Conservation (phyloP, 2,329 filamentous ascomycete genomes). For the Aureobasidium zeae region DNA sequence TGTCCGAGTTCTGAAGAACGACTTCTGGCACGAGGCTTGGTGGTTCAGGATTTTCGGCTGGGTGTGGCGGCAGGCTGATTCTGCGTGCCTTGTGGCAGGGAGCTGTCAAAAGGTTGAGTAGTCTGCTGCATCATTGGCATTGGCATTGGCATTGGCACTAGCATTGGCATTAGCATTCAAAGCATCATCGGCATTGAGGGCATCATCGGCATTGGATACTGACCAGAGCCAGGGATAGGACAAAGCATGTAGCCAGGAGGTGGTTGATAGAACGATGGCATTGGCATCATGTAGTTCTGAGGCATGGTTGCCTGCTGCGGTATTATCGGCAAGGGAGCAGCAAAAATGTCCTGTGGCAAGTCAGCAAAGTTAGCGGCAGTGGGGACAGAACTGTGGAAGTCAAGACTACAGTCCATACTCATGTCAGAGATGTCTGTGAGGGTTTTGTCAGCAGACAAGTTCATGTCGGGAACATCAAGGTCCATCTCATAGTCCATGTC, state of each 20-base stretch:
- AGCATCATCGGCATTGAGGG: not conserved
- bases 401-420: not conserved
- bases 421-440: not conserved
- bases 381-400: slow-evolving; percentile 1
- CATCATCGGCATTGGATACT: slow-evolving; percentile 4
- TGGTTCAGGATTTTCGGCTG: not conserved
- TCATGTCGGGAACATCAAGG: not conserved
- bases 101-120: too few species aligned
- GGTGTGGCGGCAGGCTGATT: too few species aligned
- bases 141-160: not conserved
- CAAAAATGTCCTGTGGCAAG: not conserved
- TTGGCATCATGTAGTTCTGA: not conserved
- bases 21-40: not conserved
- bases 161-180: not conserved
- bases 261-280: not conserved
- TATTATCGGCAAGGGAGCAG: not conserved
- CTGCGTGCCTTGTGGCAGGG: too few species aligned
- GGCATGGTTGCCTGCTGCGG: not conserved
- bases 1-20: not conserved
- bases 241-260: slow-evolving; percentile 6
- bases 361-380: not conserved
- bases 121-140: not conserved
- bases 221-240: not conserved
- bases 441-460: not conserved
- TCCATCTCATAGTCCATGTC: not conserved